Evolutionary conservation across 139 green algal species (phyloP), one percentile per base, ranked within the genome.

Genomic region (Prasinococcaceae sp.): DNA sequence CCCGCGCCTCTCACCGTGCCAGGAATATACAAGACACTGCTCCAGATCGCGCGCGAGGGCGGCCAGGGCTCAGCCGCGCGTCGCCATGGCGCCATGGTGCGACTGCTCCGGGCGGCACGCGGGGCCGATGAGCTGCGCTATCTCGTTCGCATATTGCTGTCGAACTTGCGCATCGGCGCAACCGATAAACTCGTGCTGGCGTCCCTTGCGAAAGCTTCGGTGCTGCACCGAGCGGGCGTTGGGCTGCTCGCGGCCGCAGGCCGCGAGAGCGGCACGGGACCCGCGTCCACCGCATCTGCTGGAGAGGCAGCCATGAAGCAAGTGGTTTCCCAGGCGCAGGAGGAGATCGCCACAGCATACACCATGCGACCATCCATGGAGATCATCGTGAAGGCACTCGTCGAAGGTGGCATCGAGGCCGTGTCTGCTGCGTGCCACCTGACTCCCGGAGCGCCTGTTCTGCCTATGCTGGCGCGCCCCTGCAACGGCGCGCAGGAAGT

Each of bases 391-490:
- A 52, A 69, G 1, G 70, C 59, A 6, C 61, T 94, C 50, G 17
- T 85, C 57, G 61, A 72, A 16, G 56, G 53, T 0, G 79, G 76
- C 0, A 25, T 69, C 1, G 66, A 82, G 63, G 68, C 25, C 3
- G 10, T 68, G 39, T 3, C 23, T 4, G 41, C 49, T 6, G 6
- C 14, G 28, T n/a, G 27, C 29, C n/a, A 20, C 4, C 9, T 66
- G 25, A 17, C 33, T 41, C 49, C 51, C 6, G 58, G 58, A 4
- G 64, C 52, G 10, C 85, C 85, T 12, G 52, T 93, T 20, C 90
- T 93, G 68, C 85, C 85, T 5, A 94, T 94, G 85, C 74, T 95
- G 24, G 84, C 86, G n/a, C 75, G 73, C 27, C 76, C 82, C 27
- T 70, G 62, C 20, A 56, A 61, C 24, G 81, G 83, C 23, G 62